A percentile compares a stretch with the other conserved stretches of the same genome.
Evolutionary conservation across 768 basidiomycete genomes (phyloP).

Genomic region (Pholiota conissans): DNA sequence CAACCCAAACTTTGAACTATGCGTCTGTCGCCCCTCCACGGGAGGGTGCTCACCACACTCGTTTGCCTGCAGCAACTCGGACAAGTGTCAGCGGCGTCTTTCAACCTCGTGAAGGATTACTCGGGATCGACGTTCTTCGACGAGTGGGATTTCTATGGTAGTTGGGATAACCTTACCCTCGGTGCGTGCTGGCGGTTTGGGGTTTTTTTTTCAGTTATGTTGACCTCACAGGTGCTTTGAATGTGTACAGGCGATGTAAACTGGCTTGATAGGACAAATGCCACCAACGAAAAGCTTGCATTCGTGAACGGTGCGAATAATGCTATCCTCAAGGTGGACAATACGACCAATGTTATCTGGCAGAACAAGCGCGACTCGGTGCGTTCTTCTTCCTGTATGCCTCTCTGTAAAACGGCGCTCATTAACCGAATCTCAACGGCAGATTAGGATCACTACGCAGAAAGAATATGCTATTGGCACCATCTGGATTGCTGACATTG

Average conservation of each 20-base stretch:
- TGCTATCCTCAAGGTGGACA: slow-evolving; percentile 75
- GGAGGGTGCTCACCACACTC: not conserved
- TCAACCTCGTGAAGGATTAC: slow-evolving; percentile 21
- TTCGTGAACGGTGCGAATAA: slow-evolving; percentile 57
- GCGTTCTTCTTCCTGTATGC: slow-evolving; percentile 6
- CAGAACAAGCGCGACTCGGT: slow-evolving; percentile 59
- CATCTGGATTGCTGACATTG: slow-evolving; percentile 42
- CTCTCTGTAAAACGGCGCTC: not conserved
- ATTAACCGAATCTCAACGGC: not conserved
- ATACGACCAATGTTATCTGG: slow-evolving; percentile 52
- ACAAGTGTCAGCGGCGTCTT: slow-evolving; percentile 1
- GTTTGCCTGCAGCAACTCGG: not conserved
- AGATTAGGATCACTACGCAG: slow-evolving; percentile 45
- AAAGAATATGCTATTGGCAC: slow-evolving; percentile 39
- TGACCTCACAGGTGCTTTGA: too few relatives aligned
- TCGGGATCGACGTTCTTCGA: slow-evolving; percentile 24
- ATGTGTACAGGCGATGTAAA: slow-evolving; percentile 48
- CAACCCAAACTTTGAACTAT: not conserved
- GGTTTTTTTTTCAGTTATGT: not conserved
- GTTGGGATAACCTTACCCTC: slow-evolving; percentile 43
- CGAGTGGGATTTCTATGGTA: slow-evolving; percentile 35
- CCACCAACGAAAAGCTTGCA: slow-evolving; percentile 39
- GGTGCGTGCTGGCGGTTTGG: slow-evolving; percentile 17
- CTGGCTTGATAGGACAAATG: slow-evolving; percentile 46
- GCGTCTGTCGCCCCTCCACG: not conserved